Evolutionary conservation across 306 rosid genomes (phyloP).

Genomic region (Cucumis sativus): DNA sequence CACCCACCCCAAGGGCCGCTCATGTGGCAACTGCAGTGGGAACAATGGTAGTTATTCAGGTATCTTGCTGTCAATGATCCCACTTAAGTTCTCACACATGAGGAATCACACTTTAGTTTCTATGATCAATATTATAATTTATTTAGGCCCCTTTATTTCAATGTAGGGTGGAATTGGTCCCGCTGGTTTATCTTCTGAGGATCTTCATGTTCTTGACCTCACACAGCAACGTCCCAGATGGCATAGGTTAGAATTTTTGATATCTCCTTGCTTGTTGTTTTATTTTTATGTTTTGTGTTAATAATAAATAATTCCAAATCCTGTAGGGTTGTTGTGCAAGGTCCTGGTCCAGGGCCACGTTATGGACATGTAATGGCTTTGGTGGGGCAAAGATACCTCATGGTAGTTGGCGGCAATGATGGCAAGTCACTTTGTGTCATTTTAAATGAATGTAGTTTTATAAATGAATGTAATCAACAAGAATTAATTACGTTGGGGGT

Average conservation of each 20-base stretch:
- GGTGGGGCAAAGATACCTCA: slow-evolving; percentile 99
- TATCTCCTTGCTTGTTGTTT: slow-evolving; percentile 5
- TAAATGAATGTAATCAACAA: background rate
- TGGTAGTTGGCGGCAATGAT: slow-evolving; percentile 99
- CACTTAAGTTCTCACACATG: background rate
- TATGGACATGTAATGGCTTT: slow-evolving; percentile 99
- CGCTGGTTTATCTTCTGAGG: slow-evolving; percentile 97
- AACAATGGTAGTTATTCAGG: slow-evolving; percentile 99
- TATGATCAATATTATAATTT: background rate
- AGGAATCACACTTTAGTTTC: slow-evolving; percentile 3
- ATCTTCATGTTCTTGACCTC: slow-evolving; percentile 98
- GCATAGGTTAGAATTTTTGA: slow-evolving; percentile 67
- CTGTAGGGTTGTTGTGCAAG: slow-evolving; percentile 90
- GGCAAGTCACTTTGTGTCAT: slow-evolving; percentile 35
- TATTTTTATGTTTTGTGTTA: background rate
- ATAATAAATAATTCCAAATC: background rate
- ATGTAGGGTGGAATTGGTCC: slow-evolving; percentile 97
- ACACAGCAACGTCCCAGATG: slow-evolving; percentile 97
- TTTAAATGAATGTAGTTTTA: background rate
- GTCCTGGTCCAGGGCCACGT: slow-evolving; percentile 99
- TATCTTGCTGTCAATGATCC: slow-evolving; percentile 17
- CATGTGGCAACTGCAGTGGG: slow-evolving; percentile 99
- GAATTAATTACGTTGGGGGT: background rate
- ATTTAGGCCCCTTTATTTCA: slow-evolving; percentile 20
- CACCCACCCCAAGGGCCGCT: slow-evolving; percentile 98